A percentile compares a stretch with the other conserved stretches of the same genome.
phyloP scores from a whole-genome alignment of 495 filamentous ascomycete species.

The Neurospora terricola region DNA sequence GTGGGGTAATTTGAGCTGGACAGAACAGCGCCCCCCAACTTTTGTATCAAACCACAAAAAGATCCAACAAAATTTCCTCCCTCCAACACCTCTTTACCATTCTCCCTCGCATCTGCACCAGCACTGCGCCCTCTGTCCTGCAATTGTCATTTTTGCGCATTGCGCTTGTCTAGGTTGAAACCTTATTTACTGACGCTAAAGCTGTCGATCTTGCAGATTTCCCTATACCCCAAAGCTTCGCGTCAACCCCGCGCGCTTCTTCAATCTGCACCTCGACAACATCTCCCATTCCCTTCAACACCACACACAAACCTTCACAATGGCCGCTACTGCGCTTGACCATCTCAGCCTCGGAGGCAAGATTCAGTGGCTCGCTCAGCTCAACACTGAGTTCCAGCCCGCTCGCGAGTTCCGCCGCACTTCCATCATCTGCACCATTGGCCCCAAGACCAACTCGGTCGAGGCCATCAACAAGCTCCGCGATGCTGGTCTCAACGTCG shows the following conservation, averaged over 20 bases:
- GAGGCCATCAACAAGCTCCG: conserved; percentile 92
- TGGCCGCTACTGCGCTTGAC: conserved; percentile 60
- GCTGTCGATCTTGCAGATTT: not conserved
- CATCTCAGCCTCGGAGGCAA: conserved; percentile 70
- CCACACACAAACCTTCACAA: conserved; percentile 21
- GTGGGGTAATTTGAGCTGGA: not conserved
- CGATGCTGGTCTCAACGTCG: conserved; percentile 84
- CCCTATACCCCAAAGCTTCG: not conserved
- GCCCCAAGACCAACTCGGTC: conserved; percentile 96
- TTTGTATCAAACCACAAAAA: not conserved
- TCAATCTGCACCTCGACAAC: not conserved
- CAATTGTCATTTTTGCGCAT: not conserved
- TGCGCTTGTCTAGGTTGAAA: not conserved
- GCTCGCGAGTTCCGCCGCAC: conserved; percentile 84
- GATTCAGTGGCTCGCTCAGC: conserved; percentile 82
- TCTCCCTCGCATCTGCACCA: not conserved
- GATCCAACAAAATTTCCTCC: not conserved
- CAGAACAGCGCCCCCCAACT: not conserved
- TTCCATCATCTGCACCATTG: conserved; percentile 98
- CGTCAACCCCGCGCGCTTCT: conserved; percentile 11
- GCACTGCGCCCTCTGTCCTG: not conserved
- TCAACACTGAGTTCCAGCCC: conserved; percentile 66
- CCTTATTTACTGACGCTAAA: not conserved
- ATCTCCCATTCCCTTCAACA: not conserved
- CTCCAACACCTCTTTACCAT: not conserved